Conservation (phyloP, 768 basidiomycete species). For the Leccinum aurantiacum region DNA sequence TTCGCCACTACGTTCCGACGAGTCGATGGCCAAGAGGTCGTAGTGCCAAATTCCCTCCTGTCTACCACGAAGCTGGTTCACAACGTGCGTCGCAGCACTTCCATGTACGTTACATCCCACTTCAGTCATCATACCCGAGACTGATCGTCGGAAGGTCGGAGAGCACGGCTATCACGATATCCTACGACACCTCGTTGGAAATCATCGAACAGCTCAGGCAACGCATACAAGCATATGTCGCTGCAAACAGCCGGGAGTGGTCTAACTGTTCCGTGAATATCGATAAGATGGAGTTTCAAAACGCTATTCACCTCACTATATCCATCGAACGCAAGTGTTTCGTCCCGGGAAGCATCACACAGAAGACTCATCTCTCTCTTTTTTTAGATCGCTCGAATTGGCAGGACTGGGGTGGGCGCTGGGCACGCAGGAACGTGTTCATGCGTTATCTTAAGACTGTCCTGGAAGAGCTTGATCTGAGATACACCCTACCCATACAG, state of each 20-base stretch:
- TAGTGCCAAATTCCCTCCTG: constrained; percentile 74
- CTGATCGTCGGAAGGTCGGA: constrained; percentile 51
- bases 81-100: constrained; percentile 71
- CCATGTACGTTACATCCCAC: constrained; percentile 50
- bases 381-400: constrained; percentile 70
- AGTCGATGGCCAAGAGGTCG: constrained; percentile 79
- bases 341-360: not conserved
- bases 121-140: not conserved
- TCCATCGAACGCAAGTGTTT: constrained; percentile 65
- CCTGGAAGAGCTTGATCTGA: constrained; percentile 72
- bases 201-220: constrained; percentile 62
- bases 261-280: constrained; percentile 62
- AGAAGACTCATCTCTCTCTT: constrained; percentile 2
- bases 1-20: constrained; percentile 78
- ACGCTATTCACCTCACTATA: constrained; percentile 63
- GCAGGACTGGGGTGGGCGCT: constrained; percentile 86
- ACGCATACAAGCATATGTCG: constrained; percentile 60
- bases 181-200: constrained; percentile 71
- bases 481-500: constrained; percentile 70
- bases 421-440: constrained; percentile 70
- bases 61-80: constrained; percentile 73
- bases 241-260: constrained; percentile 72
- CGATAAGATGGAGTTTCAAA: constrained; percentile 79
- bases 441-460: constrained; percentile 73
- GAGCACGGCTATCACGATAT: constrained; percentile 61